Base-by-base conservation (phyloP, 371 early-diverging fungal genomes). In the Haplosporangium sp. region DNA sequence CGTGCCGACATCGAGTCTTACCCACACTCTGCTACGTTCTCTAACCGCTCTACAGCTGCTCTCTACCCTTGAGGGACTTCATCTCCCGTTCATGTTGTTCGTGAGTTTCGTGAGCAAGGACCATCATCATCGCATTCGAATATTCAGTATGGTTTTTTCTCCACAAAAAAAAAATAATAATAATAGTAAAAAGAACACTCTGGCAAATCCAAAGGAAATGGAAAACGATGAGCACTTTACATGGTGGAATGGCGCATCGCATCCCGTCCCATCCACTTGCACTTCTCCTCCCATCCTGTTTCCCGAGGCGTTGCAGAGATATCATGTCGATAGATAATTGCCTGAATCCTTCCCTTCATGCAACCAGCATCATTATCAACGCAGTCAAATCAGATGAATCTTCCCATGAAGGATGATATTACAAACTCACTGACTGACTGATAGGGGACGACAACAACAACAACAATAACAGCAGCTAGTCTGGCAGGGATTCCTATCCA, bases 141-240 rank as follows among this genome's bases (percentile, higher is more conserved):
- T 29, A 29, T 29, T 29, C 29, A 29, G 29, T 16, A 57, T 56
- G 64, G 64, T 64, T 64, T 51, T 46, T 67, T 59, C 67, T 67
- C 67, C 67, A 67, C 67, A 67, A 50, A 9, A 18, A 50, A 50
- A 16, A 6, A 5, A 48, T 14, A n/a, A 48, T 20, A 48, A 48
- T 8, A 48, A 9, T 50, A 21, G 18, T 50, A n/a, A 50, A 16
- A 45, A 13, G 10, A 50, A 50, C 10, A n/a, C 20, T 9, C 20
- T 9, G 9, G 20, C 20, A 18, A 50, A 50, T 16, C 16, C 14
- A 10, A 50, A 21, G 20, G 18, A 50, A 50, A 18, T 7, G 20
- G 11, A 45, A 53, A 42, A 21, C 36, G 29, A 64, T 64, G 65
- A 53, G 52, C 43, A 57, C 10, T 23, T 57, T 16, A 16, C 16